Evolutionary conservation across 345 rosid genomes (phyloP), one percentile per base, ranked within the genome.

Genomic region (Noccaea bulbosa): DNA sequence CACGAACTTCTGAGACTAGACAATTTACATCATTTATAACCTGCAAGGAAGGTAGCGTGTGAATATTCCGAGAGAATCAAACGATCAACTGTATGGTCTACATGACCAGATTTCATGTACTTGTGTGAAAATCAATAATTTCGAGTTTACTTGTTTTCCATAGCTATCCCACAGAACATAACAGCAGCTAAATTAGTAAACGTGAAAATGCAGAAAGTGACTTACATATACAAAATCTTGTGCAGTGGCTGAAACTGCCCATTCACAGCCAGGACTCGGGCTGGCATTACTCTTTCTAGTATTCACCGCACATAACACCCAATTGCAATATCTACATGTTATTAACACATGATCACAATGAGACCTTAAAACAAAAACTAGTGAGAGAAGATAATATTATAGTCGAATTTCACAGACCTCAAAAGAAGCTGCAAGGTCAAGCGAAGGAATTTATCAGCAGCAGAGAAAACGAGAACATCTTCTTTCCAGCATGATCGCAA

Each of bases 381-480:
- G 17, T 16, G 47, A 20, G 44, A 8, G 11, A 37, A 12, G 24
- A 53, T 17, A 12, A 12, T 49, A 62, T 41, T 20, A 48, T 1
- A 58, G 45, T 33, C 22, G 14, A 65, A 49, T 61, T 45, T 67
- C 61, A 65, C 82, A 59, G 54, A 92, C 99, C 99, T 89, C 7
- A 97, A 85, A 43, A 89, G 81, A 71, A 95, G 92, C 85, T 95
- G 99, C 81, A 92, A 82, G 71, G 98, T 83, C 76, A 95, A 86
- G 75, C 98, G 96, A 71, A 95, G 97, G 82, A 92, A 95, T 77
- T 89, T 95, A 84, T 95, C 99, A 51, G 97, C 86, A 82, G 83
- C 91, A 63, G 96, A 88, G 75, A 89, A 69, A 58, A 94, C 80
- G 40, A 94, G 90, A 79, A 94, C 89, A 81, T 94, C 98, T 79